phyloP scores from a whole-genome alignment of 2,329 filamentous ascomycete species.

The Neopestalotiopsis sp. region DNA sequence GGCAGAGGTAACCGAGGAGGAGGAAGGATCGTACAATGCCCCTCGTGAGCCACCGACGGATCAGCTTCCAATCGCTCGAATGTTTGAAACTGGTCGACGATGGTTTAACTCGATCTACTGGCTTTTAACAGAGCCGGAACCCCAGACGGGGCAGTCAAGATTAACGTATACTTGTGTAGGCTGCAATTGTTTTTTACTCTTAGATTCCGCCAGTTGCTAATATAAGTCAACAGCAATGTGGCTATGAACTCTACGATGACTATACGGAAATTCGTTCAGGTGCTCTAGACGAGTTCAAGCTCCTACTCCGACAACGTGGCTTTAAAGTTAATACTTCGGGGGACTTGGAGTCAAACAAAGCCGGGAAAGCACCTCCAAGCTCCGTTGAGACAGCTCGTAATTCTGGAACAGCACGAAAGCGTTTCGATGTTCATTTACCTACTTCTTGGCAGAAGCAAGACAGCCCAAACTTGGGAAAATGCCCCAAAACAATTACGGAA shows the following conservation, averaged over 20 bases:
- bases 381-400: too few species aligned
- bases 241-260: background rate
- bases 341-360: background rate
- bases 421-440: background rate
- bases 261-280: background rate
- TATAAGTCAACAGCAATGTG: background rate
- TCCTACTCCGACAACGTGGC: background rate
- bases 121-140: background rate
- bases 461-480: background rate
- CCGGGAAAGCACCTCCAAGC: too few species aligned
- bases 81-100: background rate
- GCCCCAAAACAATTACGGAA: background rate
- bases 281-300: background rate
- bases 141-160: background rate
- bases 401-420: too few species aligned
- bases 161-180: conserved; percentile 7
- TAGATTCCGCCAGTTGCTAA: too few species aligned
- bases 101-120: background rate
- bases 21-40: too few species aligned
- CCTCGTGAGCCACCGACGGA: background rate
- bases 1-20: too few species aligned
- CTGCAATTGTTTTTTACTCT: background rate
- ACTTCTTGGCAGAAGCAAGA: background rate
- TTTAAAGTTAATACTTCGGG: background rate
- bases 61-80: background rate